Percentiles rank a stretch among this genome's conserved stretches.
These are phyloP conservation scores for Buxus sempervirens DNA, from an alignment of 164 flowering plant genomes.

Conservation along the genomic window DNA sequence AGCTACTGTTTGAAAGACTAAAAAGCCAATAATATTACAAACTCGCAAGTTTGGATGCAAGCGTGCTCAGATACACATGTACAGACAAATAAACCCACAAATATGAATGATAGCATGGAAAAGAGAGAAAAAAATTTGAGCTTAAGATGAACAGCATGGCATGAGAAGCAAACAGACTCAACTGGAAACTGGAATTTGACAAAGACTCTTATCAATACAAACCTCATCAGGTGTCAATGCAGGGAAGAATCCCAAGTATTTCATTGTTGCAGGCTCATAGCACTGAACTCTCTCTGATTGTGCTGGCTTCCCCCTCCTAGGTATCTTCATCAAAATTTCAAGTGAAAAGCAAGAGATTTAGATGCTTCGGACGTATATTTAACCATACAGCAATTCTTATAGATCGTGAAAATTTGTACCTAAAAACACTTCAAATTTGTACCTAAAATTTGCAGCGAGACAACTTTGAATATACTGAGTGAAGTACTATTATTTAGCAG, in stretches of 20 bases:
- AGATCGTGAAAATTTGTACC: background rate
- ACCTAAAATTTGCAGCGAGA: too few relatives aligned
- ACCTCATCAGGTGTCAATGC: constrained; percentile 83
- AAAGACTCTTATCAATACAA: constrained; percentile 11
- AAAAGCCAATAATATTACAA: too few relatives aligned
- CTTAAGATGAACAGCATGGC: background rate
- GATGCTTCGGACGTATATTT: background rate
- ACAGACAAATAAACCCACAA: background rate
- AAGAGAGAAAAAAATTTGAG: background rate
- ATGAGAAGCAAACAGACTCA: background rate
- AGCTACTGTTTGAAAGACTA: too few relatives aligned
- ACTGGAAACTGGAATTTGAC: background rate
- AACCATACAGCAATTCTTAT: background rate
- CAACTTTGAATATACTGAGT: too few relatives aligned
- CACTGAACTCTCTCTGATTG: constrained; percentile 85
- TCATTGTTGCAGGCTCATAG: constrained; percentile 99
- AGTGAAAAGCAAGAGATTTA: background rate
- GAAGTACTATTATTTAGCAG: background rate
- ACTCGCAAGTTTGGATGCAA: too few relatives aligned
- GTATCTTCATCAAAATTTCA: constrained; percentile 52
- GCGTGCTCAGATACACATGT: background rate
- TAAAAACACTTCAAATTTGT: too few relatives aligned
- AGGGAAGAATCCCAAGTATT: constrained; percentile 80
- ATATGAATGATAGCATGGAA: too few relatives aligned
- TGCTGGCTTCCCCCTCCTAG: constrained; percentile 68